Percentiles rank a stretch among this genome's conserved stretches.
Evolutionary conservation across 257 asterid species (phyloP).

Genomic region (Thymus mandschuricus): DNA sequence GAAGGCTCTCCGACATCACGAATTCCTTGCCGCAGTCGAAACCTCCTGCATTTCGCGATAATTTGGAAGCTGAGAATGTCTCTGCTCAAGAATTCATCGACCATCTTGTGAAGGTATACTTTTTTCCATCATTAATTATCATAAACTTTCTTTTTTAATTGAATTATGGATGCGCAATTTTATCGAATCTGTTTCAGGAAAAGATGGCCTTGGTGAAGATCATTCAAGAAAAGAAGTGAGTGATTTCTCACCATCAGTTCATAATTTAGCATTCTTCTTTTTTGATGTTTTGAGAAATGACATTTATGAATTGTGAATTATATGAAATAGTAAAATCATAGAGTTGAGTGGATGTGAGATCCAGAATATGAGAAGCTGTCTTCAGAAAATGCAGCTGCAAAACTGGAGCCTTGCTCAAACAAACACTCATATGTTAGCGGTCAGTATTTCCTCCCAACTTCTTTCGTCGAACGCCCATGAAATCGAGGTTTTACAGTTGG

Average conservation of each 20-base stretch:
- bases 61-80: conserved; percentile 40
- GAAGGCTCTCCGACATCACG: conserved; percentile 78
- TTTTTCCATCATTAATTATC: not conserved
- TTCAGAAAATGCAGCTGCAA: conserved; percentile 84
- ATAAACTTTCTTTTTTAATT: conserved; percentile 13
- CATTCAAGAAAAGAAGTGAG: conserved; percentile 78
- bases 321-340: conserved; percentile 66
- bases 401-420: conserved; percentile 88
- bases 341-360: conserved; percentile 78
- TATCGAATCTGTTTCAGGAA: conserved; percentile 54
- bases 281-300: not conserved
- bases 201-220: conserved; percentile 72
- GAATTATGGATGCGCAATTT: conserved; percentile 1
- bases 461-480: not conserved
- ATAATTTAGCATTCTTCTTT: not conserved
- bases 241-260: not conserved
- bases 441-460: conserved; percentile 34
- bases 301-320: conserved; percentile 14
- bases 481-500: not conserved
- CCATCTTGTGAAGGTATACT: conserved; percentile 63
- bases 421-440: conserved; percentile 76
- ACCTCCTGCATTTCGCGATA: conserved; percentile 48
- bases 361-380: conserved; percentile 56
- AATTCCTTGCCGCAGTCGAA: conserved; percentile 70
- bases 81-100: conserved; percentile 51